Conservation (phyloP, 805 yeast genomes). For the Lachancea mirantina region DNA sequence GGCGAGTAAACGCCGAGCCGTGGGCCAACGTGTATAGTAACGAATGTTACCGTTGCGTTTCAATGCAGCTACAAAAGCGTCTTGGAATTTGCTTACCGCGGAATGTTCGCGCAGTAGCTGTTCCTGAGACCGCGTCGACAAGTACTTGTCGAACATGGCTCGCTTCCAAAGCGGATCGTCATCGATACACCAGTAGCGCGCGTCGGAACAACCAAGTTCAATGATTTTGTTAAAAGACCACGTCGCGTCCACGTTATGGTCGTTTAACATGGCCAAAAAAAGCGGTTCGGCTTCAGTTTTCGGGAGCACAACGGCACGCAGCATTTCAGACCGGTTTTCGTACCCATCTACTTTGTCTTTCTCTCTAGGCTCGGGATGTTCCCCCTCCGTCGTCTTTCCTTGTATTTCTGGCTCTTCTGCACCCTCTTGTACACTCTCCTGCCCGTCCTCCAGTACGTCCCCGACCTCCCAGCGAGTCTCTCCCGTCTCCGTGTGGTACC, state of each 20-base stretch:
- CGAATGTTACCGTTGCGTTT: constrained; percentile 38
- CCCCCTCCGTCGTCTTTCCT: background rate
- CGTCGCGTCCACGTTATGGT: constrained; percentile 54
- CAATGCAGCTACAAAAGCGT: constrained; percentile 45
- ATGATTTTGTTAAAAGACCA: constrained; percentile 72
- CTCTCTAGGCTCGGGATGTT: background rate
- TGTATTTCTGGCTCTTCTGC: background rate
- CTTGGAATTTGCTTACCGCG: constrained; percentile 48
- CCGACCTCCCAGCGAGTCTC: constrained; percentile 84
- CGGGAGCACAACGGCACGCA: constrained; percentile 21
- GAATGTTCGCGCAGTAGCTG: constrained; percentile 48
- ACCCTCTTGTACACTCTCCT: constrained; percentile 7
- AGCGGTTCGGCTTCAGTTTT: constrained; percentile 35
- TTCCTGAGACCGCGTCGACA: constrained; percentile 42
- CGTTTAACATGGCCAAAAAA: constrained; percentile 48
- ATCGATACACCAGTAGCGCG: constrained; percentile 59
- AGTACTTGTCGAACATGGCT: constrained; percentile 56
- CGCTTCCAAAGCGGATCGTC: constrained; percentile 54
- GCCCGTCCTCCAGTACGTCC: constrained; percentile 11
- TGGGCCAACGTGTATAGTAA: constrained; percentile 58
- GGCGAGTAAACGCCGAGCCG: constrained; percentile 43
- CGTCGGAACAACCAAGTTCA: constrained; percentile 47
- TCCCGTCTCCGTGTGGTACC: constrained; percentile 55
- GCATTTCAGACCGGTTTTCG: constrained; percentile 23
- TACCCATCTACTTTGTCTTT: constrained; percentile 9